Conservation (phyloP, 495 filamentous ascomycete species). For the Annulohypoxylon bovei region DNA sequence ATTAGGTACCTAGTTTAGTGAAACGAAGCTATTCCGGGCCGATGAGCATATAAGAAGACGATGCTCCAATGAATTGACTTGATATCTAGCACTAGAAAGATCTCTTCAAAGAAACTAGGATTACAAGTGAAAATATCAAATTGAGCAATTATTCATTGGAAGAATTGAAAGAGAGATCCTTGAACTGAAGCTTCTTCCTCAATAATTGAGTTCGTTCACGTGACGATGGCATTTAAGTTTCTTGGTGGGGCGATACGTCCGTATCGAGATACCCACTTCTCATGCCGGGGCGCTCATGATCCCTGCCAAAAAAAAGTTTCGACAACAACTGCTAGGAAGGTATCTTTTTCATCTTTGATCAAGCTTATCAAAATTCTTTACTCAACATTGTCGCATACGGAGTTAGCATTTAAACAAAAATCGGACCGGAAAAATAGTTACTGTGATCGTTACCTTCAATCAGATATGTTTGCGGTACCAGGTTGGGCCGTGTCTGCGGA, state of each 20-base stretch:
- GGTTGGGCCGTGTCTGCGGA: slow-evolving; percentile 84
- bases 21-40: slow-evolving; percentile 5
- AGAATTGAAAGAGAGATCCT: neutral
- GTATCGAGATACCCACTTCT: neutral
- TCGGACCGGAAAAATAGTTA: neutral
- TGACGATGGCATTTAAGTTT: neutral
- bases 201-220: neutral
- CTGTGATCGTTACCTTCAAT: neutral
- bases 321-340: too few species aligned
- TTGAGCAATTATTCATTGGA: slow-evolving; percentile 7
- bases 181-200: neutral
- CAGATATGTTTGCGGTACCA: slow-evolving; percentile 88
- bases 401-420: neutral
- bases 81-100: neutral
- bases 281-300: neutral
- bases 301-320: slow-evolving; percentile 41
- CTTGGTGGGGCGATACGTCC: slow-evolving; percentile 5
- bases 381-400: neutral
- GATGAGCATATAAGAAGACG: neutral
- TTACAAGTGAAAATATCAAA: neutral
- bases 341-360: slow-evolving; percentile 5
- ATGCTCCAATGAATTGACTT: slow-evolving; percentile 2
- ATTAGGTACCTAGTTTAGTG: neutral
- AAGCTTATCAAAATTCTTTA: slow-evolving; percentile 13
- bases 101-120: neutral